These are phyloP conservation scores for Oidiodendron maius DNA, from an alignment of 495 filamentous ascomycete genomes.

Conservation along the genomic window DNA sequence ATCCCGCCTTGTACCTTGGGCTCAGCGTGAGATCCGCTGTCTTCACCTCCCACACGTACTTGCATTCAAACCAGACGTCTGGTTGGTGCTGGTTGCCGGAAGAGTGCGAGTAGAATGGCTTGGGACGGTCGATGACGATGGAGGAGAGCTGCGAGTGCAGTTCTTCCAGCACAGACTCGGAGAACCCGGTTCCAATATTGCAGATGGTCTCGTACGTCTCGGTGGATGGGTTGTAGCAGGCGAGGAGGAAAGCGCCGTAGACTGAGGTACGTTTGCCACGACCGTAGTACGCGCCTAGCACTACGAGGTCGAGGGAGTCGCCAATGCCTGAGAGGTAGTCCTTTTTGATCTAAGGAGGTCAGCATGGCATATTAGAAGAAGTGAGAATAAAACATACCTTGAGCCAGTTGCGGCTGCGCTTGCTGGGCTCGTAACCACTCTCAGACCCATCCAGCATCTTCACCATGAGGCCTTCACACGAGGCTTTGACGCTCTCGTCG, in stretches of 20 bases:
- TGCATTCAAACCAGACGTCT: conserved; percentile 97
- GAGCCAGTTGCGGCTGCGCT: conserved; percentile 94
- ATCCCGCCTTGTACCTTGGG: conserved; percentile 82
- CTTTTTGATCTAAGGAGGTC: conserved; percentile 70
- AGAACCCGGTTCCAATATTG: conserved; percentile 98
- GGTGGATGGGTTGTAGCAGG: conserved; percentile 75
- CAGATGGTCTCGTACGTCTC: conserved; percentile 91
- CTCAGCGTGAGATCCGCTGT: conserved; percentile 91
- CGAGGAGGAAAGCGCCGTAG: conserved; percentile 91
- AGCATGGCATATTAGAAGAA: not conserved
- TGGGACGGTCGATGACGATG: conserved; percentile 78
- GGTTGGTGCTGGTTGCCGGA: conserved; percentile 83
- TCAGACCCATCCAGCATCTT: conserved; percentile 95
- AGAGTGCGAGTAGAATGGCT: conserved; percentile 90
- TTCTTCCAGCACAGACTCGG: conserved; percentile 77
- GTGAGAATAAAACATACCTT: conserved; percentile 52
- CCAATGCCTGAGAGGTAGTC: conserved; percentile 91
- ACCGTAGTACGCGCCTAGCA: conserved; percentile 90
- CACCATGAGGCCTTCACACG: conserved; percentile 96
- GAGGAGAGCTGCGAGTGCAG: conserved; percentile 65
- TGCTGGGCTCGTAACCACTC: conserved; percentile 90
- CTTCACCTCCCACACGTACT: conserved; percentile 94
- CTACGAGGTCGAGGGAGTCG: conserved; percentile 94
- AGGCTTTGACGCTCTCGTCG: conserved; percentile 88
- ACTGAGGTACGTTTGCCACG: conserved; percentile 91